These are phyloP conservation scores for Cinnamomum chago DNA, from an alignment of 164 flowering plant species.

Conservation along the genomic window DNA sequence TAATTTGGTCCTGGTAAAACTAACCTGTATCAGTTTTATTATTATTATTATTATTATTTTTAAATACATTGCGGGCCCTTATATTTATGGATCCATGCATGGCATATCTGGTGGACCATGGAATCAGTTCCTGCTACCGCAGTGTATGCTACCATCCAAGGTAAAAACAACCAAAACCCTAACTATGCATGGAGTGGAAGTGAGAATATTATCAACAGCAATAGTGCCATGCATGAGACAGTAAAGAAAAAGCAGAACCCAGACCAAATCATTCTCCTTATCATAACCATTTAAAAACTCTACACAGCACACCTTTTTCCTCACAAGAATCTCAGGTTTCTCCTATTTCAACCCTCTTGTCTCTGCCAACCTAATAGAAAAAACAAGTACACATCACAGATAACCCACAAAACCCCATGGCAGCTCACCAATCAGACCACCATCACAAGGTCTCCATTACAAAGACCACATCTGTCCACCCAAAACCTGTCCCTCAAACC, in stretches of 20 bases:
- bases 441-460: constrained; percentile 23
- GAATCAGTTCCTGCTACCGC: background rate
- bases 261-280: constrained; percentile 9
- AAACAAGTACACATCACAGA: background rate
- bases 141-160: background rate
- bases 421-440: constrained; percentile 12
- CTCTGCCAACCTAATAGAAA: constrained; percentile 6
- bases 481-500: constrained; percentile 23
- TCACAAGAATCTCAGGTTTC: constrained; percentile 27
- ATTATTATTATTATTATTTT: no score
- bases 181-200: background rate
- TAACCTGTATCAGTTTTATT: no score
- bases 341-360: constrained; percentile 12
- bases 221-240: constrained; percentile 32
- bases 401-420: constrained; percentile 20
- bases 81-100: no score
- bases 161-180: background rate
- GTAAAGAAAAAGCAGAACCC: background rate
- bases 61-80: background rate
- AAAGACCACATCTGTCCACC: constrained; percentile 29
- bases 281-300: constrained; percentile 3
- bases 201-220: constrained; percentile 5
- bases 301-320: constrained; percentile 7
- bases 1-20: no score
- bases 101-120: no score